A percentile compares a stretch with the other conserved stretches of the same genome.
Conservation (phyloP, 345 rosid genomes). For the Bruguiera gymnorhiza region DNA sequence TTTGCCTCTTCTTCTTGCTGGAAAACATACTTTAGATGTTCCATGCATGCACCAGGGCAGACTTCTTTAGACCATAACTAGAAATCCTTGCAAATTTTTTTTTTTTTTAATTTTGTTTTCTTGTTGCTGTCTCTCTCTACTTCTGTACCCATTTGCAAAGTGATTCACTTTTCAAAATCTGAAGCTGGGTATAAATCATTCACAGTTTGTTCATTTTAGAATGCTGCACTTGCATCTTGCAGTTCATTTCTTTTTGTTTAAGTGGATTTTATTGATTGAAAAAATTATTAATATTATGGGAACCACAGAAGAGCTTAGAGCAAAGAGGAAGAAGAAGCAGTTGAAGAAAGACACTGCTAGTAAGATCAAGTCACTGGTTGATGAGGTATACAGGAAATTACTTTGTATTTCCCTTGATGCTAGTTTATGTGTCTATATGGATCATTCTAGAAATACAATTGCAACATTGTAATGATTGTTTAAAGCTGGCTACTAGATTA, state of each 20-base stretch:
- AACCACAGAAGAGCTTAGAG: constrained; percentile 85
- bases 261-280: not conserved
- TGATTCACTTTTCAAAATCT: constrained; percentile 1
- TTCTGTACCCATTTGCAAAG: not conserved
- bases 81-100: not conserved
- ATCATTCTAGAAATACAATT: not conserved
- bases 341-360: constrained; percentile 91
- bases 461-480: not conserved
- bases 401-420: not conserved
- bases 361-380: constrained; percentile 81
- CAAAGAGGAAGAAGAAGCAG: constrained; percentile 91
- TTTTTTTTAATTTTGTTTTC: not conserved
- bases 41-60: not conserved
- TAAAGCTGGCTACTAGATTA: not conserved
- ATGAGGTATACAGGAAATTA: constrained; percentile 57
- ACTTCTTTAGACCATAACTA: not conserved
- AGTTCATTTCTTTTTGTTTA: not conserved
- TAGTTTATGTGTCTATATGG: not conserved
- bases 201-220: not conserved
- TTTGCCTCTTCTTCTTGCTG: too few species aligned
- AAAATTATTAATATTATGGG: constrained; percentile 17
- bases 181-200: not conserved
- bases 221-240: not conserved
- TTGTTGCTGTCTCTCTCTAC: not conserved
- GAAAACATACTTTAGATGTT: not conserved